Conservation (phyloP, 1,139 yeast genomes). For the Suhomyces bribrorum region DNA sequence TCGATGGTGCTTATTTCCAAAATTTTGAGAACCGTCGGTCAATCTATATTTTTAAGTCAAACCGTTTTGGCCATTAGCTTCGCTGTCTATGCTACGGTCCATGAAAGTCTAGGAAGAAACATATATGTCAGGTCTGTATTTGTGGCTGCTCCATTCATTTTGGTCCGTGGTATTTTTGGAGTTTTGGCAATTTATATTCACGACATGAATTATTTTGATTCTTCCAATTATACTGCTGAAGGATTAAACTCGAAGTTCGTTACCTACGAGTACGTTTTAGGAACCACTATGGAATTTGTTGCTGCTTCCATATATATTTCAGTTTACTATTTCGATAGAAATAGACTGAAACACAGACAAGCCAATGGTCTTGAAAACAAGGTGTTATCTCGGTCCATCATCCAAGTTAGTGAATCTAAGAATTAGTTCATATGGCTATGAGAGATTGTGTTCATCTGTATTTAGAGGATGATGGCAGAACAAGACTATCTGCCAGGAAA, state of each 20-base stretch:
- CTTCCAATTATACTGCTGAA: slow-evolving; percentile 27
- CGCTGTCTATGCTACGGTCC: slow-evolving; percentile 20
- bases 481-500: no score
- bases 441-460: no score
- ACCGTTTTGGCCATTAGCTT: slow-evolving; percentile 22
- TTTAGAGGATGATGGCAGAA: no score
- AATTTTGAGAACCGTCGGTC: slow-evolving; percentile 36
- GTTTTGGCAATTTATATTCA: slow-evolving; percentile 29
- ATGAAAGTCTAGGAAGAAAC: slow-evolving; percentile 22
- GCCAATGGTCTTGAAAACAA: background rate
- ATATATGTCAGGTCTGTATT: slow-evolving; percentile 22
- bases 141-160: slow-evolving; percentile 27
- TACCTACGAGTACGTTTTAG: slow-evolving; percentile 36
- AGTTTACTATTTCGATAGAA: slow-evolving; percentile 16
- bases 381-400: background rate
- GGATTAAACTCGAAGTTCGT: slow-evolving; percentile 25
- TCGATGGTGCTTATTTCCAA: slow-evolving; percentile 23
- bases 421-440: no score
- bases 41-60: slow-evolving; percentile 29
- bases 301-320: slow-evolving; percentile 25
- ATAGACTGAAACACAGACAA: background rate
- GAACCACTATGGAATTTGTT: slow-evolving; percentile 39
- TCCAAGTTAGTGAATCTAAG: background rate
- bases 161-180: slow-evolving; percentile 37
- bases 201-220: slow-evolving; percentile 33